A percentile compares a stretch with the other conserved stretches of the same genome.
phyloP scores from a whole-genome alignment of 345 rosid genomes.

The Capsella bursapastoris region DNA sequence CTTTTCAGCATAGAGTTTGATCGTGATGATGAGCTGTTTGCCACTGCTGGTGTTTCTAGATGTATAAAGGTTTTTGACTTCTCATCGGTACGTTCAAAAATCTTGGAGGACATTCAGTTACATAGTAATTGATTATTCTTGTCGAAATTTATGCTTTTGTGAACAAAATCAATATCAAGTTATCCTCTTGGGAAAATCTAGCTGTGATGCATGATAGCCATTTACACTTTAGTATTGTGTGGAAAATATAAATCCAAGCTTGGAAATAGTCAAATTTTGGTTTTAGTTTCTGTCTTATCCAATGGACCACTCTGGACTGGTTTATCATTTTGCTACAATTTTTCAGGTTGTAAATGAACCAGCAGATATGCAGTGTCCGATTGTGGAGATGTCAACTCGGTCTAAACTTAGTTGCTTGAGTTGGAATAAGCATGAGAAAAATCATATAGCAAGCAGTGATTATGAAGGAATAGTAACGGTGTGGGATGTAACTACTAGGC shows the following conservation, averaged over 20 bases:
- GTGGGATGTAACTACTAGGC: conserved; percentile 96
- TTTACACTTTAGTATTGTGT: conserved; percentile 13
- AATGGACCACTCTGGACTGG: neutral
- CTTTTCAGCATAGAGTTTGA: conserved; percentile 93
- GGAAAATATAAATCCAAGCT: conserved; percentile 19
- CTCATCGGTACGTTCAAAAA: conserved; percentile 64
- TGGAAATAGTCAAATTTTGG: neutral
- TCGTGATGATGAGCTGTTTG: conserved; percentile 95
- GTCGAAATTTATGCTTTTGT: conserved; percentile 17
- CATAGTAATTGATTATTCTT: conserved; percentile 2
- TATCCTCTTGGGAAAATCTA: conserved; percentile 16
- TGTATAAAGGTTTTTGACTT: conserved; percentile 95
- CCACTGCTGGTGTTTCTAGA: conserved; percentile 98
- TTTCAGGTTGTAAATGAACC: conserved; percentile 85
- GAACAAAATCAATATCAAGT: neutral
- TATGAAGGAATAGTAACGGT: conserved; percentile 98
- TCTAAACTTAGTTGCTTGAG: conserved; percentile 98
- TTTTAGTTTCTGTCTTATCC: conserved; percentile 15
- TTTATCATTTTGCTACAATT: conserved; percentile 28
- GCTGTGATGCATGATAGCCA: conserved; percentile 27
- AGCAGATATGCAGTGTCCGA: conserved; percentile 78
- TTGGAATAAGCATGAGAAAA: conserved; percentile 93
- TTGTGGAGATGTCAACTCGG: conserved; percentile 95
- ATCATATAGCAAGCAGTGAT: conserved; percentile 97
- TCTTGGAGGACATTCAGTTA: conserved; percentile 17